These are phyloP conservation scores for Fusarium tjaetaba DNA, from an alignment of 2,329 filamentous ascomycete genomes.

Conservation along the genomic window DNA sequence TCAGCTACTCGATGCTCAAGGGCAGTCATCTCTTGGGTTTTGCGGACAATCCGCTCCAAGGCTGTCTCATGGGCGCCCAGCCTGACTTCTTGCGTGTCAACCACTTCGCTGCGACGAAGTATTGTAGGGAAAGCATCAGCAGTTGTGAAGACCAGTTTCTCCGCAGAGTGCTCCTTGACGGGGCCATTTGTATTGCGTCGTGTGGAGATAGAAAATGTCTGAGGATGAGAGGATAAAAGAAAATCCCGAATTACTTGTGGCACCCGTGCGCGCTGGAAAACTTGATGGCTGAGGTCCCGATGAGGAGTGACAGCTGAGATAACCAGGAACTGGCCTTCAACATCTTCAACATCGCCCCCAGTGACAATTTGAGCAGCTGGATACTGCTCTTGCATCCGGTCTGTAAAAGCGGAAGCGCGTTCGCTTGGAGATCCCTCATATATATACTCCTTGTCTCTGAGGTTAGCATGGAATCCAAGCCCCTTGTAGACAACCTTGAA, in stretches of 20 bases:
- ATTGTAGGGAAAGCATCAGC: constrained; percentile 92
- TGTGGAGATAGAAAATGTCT: constrained; percentile 79
- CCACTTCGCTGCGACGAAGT: constrained; percentile 84
- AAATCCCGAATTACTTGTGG: constrained; percentile 87
- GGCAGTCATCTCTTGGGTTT: constrained; percentile 83
- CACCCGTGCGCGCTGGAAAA: constrained; percentile 89
- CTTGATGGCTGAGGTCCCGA: constrained; percentile 81
- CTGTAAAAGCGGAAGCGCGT: constrained; percentile 82
- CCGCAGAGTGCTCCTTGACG: constrained; percentile 77
- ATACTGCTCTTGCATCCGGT: constrained; percentile 91
- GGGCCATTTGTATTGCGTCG: constrained; percentile 75
- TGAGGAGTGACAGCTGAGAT: constrained; percentile 84
- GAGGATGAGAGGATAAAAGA: constrained; percentile 80
- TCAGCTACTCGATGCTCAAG: constrained; percentile 80
- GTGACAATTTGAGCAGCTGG: constrained; percentile 85
- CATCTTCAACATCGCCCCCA: constrained; percentile 74
- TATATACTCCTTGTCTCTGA: constrained; percentile 92
- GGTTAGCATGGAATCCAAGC: constrained; percentile 81
- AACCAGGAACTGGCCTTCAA: constrained; percentile 90
- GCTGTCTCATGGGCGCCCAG: constrained; percentile 86
- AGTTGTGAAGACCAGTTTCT: constrained; percentile 86
- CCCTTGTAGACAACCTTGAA: constrained; percentile 92
- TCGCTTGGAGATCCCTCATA: constrained; percentile 86
- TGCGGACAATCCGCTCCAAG: constrained; percentile 87
- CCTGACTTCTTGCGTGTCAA: constrained; percentile 71